Evolutionary conservation across 2,329 filamentous ascomycete species (phyloP), one percentile per base, ranked within the genome.

Genomic region (Fusarium heterosporum): DNA sequence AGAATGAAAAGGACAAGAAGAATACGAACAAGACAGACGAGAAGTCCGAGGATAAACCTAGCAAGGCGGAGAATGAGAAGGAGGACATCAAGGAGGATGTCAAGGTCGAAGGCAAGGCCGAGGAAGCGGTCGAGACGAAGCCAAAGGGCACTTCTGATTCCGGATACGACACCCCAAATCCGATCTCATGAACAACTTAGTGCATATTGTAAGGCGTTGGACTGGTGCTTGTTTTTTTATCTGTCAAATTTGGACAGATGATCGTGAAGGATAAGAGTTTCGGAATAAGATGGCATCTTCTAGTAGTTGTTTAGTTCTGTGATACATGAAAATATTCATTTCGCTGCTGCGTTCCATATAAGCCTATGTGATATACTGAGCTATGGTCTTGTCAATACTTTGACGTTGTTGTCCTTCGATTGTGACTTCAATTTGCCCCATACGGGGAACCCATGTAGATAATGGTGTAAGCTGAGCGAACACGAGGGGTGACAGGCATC

Each of bases 111-210:
- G 59, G 13, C 16, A 16, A 34, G 32, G 32, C n/a, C 14, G 34
- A 59, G 36, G 41, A 50, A 12, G 34, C 25, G 3, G 48, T n/a
- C 9, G 61, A 58, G 29, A 65, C 67, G n/a, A 69, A 67, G 17
- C 45, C 68, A 17, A 77, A 77, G 73, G 70, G 66, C 26, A 69
- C 70, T 10, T 78, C 76, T 16, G 76, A 77, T 60, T 77, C 76
- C 28, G 76, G 76, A 38, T 77, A 77, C 54, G 74, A 77, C 42
- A 77, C 74, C 26, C 71, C 71, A 19, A 72, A 73, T 40, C 41
- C 46, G 12, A 49, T 43, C 46, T 64, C 39, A 41, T 73, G 61
- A 70, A 36, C 19, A 40, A 58, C 38, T 34, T 49, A 43, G 41
- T 53, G 40, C 64, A 58, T 34, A 50, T 26, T 30, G 52, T n/a